These are phyloP conservation scores for Alternaria gaisen DNA, from an alignment of 2,329 filamentous ascomycete genomes.

Conservation along the genomic window DNA sequence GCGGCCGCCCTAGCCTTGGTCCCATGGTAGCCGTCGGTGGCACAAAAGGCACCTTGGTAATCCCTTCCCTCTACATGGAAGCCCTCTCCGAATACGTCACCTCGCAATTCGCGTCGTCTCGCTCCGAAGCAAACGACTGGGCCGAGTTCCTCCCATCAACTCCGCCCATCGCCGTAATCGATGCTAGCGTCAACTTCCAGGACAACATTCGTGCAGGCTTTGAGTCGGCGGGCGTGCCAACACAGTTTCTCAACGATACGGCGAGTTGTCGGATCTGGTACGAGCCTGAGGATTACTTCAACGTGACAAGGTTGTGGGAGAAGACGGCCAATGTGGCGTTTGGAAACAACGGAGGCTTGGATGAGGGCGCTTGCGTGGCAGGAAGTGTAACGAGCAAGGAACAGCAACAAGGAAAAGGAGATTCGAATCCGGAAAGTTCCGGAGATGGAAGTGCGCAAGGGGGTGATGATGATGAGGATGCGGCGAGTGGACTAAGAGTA, in stretches of 20 bases:
- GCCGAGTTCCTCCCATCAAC: constrained; percentile 30
- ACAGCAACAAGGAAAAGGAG: constrained; percentile 38
- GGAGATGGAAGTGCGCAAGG: constrained; percentile 12
- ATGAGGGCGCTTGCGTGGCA: constrained; percentile 38
- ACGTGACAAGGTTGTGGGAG: constrained; percentile 64
- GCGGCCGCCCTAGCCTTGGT: constrained; percentile 52
- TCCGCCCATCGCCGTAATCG: constrained; percentile 31
- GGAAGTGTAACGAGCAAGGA: constrained; percentile 41
- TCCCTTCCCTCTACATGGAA: constrained; percentile 36
- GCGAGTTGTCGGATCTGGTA: constrained; percentile 70
- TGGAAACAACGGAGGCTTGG: constrained; percentile 36
- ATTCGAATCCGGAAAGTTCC: constrained; percentile 28
- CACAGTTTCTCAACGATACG: constrained; percentile 69
- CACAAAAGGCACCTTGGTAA: constrained; percentile 54
- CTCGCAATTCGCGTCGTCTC: constrained; percentile 25
- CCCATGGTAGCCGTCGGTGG: constrained; percentile 57
- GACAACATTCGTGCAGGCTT: constrained; percentile 50
- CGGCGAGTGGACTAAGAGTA: constrained; percentile 22
- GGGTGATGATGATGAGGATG: constrained; percentile 25
- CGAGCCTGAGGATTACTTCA: constrained; percentile 62
- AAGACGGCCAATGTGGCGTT: constrained; percentile 44
- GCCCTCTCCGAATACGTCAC: constrained; percentile 30
- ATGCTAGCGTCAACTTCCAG: constrained; percentile 50
- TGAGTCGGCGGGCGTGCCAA: constrained; percentile 52
- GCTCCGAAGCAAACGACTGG: constrained; percentile 31